Percentiles rank a stretch among this genome's conserved stretches.
Evolutionary conservation across 208 protist species (phyloP).

Genomic region (Naegleria lovaniensis): DNA sequence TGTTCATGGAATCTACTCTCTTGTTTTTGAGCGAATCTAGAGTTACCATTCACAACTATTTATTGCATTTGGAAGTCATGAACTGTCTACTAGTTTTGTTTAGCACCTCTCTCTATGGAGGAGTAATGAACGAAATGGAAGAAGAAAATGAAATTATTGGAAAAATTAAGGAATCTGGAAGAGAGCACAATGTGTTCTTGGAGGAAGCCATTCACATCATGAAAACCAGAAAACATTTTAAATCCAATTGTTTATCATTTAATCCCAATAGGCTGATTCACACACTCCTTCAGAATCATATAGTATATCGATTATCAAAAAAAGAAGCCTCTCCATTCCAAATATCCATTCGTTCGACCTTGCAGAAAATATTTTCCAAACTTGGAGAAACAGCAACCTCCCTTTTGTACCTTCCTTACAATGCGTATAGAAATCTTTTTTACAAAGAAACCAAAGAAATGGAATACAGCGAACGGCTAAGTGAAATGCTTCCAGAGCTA

Average conservation of each 20-base stretch:
- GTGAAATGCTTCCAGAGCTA: neutral
- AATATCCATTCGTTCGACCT: neutral
- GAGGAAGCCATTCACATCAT: neutral
- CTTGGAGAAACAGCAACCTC: neutral
- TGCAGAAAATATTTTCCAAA: neutral
- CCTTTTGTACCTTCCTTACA: neutral
- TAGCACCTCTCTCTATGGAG: constrained; percentile 9
- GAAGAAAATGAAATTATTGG: neutral
- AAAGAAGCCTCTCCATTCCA: neutral
- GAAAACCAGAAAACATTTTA: neutral
- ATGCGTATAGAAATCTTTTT: neutral
- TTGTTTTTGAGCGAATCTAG: neutral
- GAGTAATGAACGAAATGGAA: neutral
- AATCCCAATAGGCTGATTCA: neutral
- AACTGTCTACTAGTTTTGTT: neutral
- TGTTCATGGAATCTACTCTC: neutral
- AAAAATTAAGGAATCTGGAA: neutral
- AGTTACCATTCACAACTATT: neutral
- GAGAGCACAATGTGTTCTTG: constrained; percentile 11
- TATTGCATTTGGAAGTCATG: constrained; percentile 10
- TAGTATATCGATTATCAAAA: neutral
- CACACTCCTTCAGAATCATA: neutral
- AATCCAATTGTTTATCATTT: neutral
- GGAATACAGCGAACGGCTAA: neutral
- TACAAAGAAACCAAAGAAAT: neutral